Percentiles rank a stretch among this genome's conserved stretches.
These are phyloP conservation scores for Myriangium duriaei DNA, from an alignment of 2,329 filamentous ascomycete genomes.

Conservation along the genomic window DNA sequence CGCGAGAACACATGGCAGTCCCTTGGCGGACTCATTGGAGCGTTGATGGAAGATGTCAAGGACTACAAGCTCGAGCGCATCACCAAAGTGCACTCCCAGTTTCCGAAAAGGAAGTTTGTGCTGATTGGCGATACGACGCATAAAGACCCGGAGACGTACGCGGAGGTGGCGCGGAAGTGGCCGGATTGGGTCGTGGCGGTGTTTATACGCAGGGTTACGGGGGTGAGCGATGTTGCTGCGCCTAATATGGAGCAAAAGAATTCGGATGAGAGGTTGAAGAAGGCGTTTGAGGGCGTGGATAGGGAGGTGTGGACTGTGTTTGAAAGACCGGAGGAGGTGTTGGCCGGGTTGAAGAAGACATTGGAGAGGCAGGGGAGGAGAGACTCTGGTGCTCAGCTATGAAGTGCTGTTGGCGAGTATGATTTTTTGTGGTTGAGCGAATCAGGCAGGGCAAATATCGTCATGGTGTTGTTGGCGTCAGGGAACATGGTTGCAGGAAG, in stretches of 20 bases:
- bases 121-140: conserved; percentile 86
- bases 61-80: conserved; percentile 78
- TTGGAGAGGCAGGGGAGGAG: conserved; percentile 18
- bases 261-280: conserved; percentile 58
- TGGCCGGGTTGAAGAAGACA: conserved; percentile 19
- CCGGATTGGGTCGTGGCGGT: conserved; percentile 72
- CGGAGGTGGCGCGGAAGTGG: conserved; percentile 56
- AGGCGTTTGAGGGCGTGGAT: conserved; percentile 68
- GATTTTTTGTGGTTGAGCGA: too few relatives aligned
- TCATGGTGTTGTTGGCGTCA: too few relatives aligned
- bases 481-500: too few relatives aligned
- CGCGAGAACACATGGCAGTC: conserved; percentile 82
- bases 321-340: conserved; percentile 56
- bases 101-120: conserved; percentile 68
- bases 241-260: conserved; percentile 63
- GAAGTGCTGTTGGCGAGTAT: too few relatives aligned
- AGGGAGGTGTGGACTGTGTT: conserved; percentile 68
- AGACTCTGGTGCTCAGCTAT: not conserved
- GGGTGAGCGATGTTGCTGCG: conserved; percentile 45
- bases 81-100: conserved; percentile 62
- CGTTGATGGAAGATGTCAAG: conserved; percentile 67
- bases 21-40: conserved; percentile 63
- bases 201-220: conserved; percentile 71
- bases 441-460: too few relatives aligned
- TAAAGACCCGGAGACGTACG: conserved; percentile 81